Evolutionary conservation across 768 basidiomycete species (phyloP).

Genomic region (Kwoniella dendrophila): DNA sequence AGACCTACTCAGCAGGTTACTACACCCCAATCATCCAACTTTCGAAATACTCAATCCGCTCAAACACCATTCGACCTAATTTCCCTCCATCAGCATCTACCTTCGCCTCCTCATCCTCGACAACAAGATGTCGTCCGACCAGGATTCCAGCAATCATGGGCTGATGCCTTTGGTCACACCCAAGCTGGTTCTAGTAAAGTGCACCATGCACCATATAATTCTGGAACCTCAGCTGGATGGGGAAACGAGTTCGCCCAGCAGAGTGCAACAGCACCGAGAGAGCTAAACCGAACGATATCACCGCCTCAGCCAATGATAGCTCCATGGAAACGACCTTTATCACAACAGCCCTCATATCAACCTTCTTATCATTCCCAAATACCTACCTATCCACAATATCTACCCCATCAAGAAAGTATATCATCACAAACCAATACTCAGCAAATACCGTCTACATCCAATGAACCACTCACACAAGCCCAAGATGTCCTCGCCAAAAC

Average conservation of each 20-base stretch:
- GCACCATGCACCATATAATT: not conserved
- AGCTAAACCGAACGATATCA: not conserved
- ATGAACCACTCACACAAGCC: constrained; percentile 21
- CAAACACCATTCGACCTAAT: constrained; percentile 40
- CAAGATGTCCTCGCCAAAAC: constrained; percentile 37
- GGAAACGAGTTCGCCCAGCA: constrained; percentile 9
- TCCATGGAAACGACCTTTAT: constrained; percentile 17
- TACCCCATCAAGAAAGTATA: not conserved
- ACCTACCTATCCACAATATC: not conserved
- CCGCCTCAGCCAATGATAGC: constrained; percentile 3
- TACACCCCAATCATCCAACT: not conserved
- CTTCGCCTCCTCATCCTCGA: constrained; percentile 18
- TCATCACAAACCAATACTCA: not conserved
- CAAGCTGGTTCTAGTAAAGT: constrained; percentile 5
- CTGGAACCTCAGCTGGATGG: constrained; percentile 9
- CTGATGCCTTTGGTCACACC: constrained; percentile 9
- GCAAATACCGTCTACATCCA: not conserved
- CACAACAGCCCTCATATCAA: no score
- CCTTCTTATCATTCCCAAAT: not conserved
- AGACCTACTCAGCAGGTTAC: not conserved
- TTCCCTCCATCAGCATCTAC: constrained; percentile 35
- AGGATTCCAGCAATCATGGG: constrained; percentile 9
- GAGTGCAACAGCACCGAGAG: not conserved
- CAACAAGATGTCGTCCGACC: not conserved
- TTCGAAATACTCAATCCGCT: constrained; percentile 8